Percentiles rank a stretch among this genome's conserved stretches.
These are phyloP conservation scores for Euptelea pleiosperma DNA, from an alignment of 164 flowering plant species.

Conservation along the genomic window DNA sequence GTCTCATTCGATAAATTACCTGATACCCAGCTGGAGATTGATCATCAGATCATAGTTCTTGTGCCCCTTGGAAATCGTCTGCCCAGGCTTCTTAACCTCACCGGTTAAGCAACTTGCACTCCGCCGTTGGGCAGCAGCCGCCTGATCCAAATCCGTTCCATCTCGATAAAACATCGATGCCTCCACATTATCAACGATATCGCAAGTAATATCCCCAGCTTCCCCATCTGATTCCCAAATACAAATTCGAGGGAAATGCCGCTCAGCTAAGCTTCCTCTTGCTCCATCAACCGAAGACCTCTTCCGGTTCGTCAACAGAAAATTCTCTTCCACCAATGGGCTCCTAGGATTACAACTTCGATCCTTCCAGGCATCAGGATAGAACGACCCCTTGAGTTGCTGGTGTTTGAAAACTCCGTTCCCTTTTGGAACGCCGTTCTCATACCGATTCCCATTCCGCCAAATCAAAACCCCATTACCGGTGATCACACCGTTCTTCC, in stretches of 20 bases:
- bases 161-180: constrained; percentile 46
- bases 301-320: too few species aligned
- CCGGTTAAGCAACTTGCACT: constrained; percentile 46
- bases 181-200: constrained; percentile 63
- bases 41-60: constrained; percentile 34
- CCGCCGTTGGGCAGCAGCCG: constrained; percentile 34
- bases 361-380: too few species aligned
- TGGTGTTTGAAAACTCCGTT: constrained; percentile 52
- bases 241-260: constrained; percentile 60
- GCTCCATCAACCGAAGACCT: constrained; percentile 46
- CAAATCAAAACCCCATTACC: constrained; percentile 61
- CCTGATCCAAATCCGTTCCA: too few species aligned
- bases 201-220: constrained; percentile 78
- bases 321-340: too few species aligned
- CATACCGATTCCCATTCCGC: constrained; percentile 54
- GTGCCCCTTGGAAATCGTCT: constrained; percentile 61
- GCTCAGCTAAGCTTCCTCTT: constrained; percentile 32
- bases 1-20: constrained; percentile 32
- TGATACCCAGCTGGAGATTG: constrained; percentile 63
- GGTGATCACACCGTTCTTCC: constrained; percentile 58
- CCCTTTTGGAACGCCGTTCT: constrained; percentile 67
- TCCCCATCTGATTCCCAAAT: constrained; percentile 88
- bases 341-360: too few species aligned
- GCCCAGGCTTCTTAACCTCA: constrained; percentile 62
- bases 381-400: constrained; percentile 27